Conservation (phyloP, 2,329 filamentous ascomycete genomes). For the Mycocentrospora acerina region DNA sequence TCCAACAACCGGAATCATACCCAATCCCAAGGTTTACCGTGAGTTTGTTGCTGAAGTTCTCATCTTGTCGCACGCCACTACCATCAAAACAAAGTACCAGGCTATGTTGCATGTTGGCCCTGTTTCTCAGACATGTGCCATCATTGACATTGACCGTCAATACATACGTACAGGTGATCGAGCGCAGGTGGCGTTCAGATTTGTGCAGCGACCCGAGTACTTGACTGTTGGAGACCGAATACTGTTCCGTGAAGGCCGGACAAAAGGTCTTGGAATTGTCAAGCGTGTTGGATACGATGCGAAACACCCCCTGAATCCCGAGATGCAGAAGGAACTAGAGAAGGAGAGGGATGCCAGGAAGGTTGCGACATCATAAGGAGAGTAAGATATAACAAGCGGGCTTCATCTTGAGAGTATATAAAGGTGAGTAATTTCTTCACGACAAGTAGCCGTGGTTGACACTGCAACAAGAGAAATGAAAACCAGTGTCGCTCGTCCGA, state of each 20-base stretch:
- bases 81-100: slow-evolving; percentile 95
- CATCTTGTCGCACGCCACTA: slow-evolving; percentile 93
- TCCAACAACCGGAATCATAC: slow-evolving; percentile 34
- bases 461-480: too few species aligned
- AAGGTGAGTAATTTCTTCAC: too few species aligned
- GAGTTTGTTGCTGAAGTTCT: slow-evolving; percentile 72
- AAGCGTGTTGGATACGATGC: slow-evolving; percentile 88
- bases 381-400: not conserved
- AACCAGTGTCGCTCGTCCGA: too few species aligned
- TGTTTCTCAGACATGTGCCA: slow-evolving; percentile 91
- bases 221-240: slow-evolving; percentile 84
- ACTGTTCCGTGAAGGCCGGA: slow-evolving; percentile 89
- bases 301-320: slow-evolving; percentile 46
- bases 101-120: slow-evolving; percentile 97
- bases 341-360: slow-evolving; percentile 20
- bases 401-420: too few species aligned
- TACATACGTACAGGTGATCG: slow-evolving; percentile 93
- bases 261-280: slow-evolving; percentile 93
- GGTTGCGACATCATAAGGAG: slow-evolving; percentile 5
- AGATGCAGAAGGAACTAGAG: slow-evolving; percentile 24
- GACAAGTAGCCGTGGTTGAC: too few species aligned
- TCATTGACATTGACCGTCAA: slow-evolving; percentile 95
- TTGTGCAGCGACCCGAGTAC: slow-evolving; percentile 93
- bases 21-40: slow-evolving; percentile 54
- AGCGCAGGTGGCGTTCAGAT: slow-evolving; percentile 91